Conservation (phyloP, 1,284 basidiomycete genomes). For the Malassezia sp. region DNA sequence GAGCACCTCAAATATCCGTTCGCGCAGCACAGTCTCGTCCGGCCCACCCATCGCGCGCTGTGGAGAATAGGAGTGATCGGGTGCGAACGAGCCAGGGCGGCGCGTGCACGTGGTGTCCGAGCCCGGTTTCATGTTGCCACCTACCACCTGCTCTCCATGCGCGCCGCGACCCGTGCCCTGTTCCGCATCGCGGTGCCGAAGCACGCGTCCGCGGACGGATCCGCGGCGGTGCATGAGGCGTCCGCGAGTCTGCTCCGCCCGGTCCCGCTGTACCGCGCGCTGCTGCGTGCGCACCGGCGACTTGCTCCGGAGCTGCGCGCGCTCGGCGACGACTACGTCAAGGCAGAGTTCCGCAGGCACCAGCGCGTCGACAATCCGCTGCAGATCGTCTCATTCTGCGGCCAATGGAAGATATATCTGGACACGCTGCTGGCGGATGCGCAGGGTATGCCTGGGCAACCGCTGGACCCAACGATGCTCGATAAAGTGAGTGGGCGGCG, state of each 20-base stretch:
- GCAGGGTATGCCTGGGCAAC: constrained; percentile 20
- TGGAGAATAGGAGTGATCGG: neutral
- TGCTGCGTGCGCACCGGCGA: constrained; percentile 36
- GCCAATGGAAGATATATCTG: constrained; percentile 46
- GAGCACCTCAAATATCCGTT: constrained; percentile 36
- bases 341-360: constrained; percentile 43
- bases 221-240: constrained; percentile 8
- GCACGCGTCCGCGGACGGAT: too few species aligned
- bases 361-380: constrained; percentile 37
- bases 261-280: constrained; percentile 36
- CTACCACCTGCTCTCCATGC: neutral
- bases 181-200: too few species aligned
- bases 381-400: constrained; percentile 43
- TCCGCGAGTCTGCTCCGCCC: constrained; percentile 30
- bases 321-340: constrained; percentile 45
- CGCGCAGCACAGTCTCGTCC: constrained; percentile 23
- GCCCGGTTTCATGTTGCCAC: too few species aligned
- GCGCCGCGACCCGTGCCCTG: too few species aligned
- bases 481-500: constrained; percentile 22
- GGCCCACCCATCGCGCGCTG: neutral
- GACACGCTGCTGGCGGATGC: constrained; percentile 32
- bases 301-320: constrained; percentile 42
- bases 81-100: neutral
- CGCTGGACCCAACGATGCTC: constrained; percentile 27
- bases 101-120: neutral